Conservation (phyloP, 2,329 filamentous ascomycete genomes). For the Xylaria sp. region DNA sequence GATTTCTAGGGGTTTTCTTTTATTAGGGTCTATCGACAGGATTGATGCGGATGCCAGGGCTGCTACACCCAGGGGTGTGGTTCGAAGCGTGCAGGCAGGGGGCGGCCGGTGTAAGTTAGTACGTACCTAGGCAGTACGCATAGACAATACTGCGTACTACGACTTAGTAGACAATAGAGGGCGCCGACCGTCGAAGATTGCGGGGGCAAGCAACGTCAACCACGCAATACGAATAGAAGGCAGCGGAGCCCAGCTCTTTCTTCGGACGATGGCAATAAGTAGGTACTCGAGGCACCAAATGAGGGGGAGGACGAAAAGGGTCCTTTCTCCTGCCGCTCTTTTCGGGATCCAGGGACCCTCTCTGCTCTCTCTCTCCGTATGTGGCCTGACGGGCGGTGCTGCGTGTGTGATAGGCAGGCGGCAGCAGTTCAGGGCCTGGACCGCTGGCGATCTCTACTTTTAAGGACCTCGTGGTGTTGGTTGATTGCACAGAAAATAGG, state of each 20-base stretch:
- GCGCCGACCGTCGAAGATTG: slow-evolving; percentile 7
- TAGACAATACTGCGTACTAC: no score
- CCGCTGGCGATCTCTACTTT: slow-evolving; percentile 34
- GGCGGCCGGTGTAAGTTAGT: background rate
- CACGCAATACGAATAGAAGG: slow-evolving; percentile 9
- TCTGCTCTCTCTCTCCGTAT: slow-evolving; percentile 31
- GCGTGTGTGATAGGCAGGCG: slow-evolving; percentile 25
- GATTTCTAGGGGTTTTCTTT: background rate
- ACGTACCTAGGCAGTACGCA: background rate
- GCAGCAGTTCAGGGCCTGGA: slow-evolving; percentile 22
- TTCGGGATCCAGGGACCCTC: slow-evolving; percentile 23
- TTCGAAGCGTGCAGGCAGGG: background rate
- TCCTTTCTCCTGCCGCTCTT: slow-evolving; percentile 23
- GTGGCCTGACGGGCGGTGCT: slow-evolving; percentile 24
- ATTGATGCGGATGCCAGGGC: no score
- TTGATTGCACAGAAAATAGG: slow-evolving; percentile 23
- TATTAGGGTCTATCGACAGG: background rate
- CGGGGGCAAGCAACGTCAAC: slow-evolving; percentile 8
- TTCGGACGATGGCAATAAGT: slow-evolving; percentile 16
- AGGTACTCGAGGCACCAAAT: slow-evolving; percentile 15
- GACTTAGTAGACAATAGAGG: slow-evolving; percentile 19
- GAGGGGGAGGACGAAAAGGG: slow-evolving; percentile 15
- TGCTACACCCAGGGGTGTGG: background rate
- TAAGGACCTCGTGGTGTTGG: slow-evolving; percentile 19
- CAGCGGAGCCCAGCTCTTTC: slow-evolving; percentile 26